Base-by-base conservation (phyloP, 768 basidiomycete species). In the Mycena amicta region DNA sequence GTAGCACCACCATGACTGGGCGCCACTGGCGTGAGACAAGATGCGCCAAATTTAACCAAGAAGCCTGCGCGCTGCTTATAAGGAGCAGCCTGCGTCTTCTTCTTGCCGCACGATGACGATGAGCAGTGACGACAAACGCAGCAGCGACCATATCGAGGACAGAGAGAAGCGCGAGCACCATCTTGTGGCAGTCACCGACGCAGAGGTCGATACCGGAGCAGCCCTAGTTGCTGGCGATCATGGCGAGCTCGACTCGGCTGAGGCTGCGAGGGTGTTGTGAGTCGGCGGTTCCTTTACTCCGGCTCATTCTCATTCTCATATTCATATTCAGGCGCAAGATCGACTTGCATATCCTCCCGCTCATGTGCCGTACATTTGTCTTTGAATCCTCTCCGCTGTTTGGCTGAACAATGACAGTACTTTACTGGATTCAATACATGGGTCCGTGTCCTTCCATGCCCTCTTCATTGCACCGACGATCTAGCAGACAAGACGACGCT, bases 391-490 rank as follows among this genome's bases (percentile, higher is more conserved):
- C n/a, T n/a, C n/a, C n/a, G 33, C 33, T 37, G 18, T 8, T 18
- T 8, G 33, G 33, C 33, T 18, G 11, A 18, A n/a, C n/a, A n/a
- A n/a, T n/a, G n/a, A n/a, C n/a, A 86, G 86, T 75, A 25, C 77
- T 86, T 31, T 87, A 85, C 63, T 85, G 78, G 81, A 79, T 90
- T 20, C 88, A 90, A 67, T 89, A 85, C 58, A 89, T 89, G 85
- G 89, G 60, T 57, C 25, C 27, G 56, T 51, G 20, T n/a, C 33
- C 18, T 8, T 37, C 40, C 39, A 5, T n/a, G 16, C 5, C 23
- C 4, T 25, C 16, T 2, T 16, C 12, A 18, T 25, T 52, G 20
- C n/a, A 16, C 3, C 26, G 18, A 12, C 15, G 39, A 11, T 1
- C 27, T 53, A 13, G 18, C 28, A 57, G 60, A 90, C 61, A 89